Evolutionary conservation across 2,329 filamentous ascomycete genomes (phyloP).

Genomic region (Pseudofabraea citricarpa): DNA sequence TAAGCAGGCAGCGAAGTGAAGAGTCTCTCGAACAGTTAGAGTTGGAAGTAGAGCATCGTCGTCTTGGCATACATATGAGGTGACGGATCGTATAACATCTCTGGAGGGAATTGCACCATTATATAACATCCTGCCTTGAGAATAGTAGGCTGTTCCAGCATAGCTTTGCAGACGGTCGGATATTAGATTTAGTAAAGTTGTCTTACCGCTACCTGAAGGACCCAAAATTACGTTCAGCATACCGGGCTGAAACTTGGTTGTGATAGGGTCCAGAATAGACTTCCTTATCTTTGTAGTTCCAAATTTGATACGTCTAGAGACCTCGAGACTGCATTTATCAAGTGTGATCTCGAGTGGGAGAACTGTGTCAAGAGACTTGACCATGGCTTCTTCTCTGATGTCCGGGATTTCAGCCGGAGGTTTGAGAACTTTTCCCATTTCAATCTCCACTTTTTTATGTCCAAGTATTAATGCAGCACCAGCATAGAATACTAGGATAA

Average conservation of each 20-base stretch:
- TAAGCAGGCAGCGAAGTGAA: constrained; percentile 58
- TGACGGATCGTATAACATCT: constrained; percentile 46
- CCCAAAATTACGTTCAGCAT: constrained; percentile 55
- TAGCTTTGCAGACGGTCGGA: constrained; percentile 43
- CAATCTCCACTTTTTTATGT: constrained; percentile 38
- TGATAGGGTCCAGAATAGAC: constrained; percentile 44
- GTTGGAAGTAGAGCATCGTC: constrained; percentile 69
- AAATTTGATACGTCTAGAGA: not conserved
- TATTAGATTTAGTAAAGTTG: constrained; percentile 44
- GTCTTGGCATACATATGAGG: constrained; percentile 55
- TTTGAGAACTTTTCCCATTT: constrained; percentile 40
- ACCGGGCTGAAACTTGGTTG: constrained; percentile 43
- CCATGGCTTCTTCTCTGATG: not conserved
- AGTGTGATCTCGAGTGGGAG: not conserved
- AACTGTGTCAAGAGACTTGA: not conserved
- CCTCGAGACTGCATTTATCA: not conserved
- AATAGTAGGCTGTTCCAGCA: constrained; percentile 43
- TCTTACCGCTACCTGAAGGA: constrained; percentile 47
- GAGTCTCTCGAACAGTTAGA: constrained; percentile 58
- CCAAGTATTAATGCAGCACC: constrained; percentile 41
- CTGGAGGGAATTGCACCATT: constrained; percentile 41
- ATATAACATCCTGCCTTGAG: constrained; percentile 34
- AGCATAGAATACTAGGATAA: constrained; percentile 42
- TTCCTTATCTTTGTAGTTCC: not conserved
- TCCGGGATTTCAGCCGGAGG: not conserved